Percentiles rank a stretch among this genome's conserved stretches.
These are phyloP conservation scores for Backusella morwellensis DNA, from an alignment of 192 early-diverging fungal genomes.

Conservation along the genomic window DNA sequence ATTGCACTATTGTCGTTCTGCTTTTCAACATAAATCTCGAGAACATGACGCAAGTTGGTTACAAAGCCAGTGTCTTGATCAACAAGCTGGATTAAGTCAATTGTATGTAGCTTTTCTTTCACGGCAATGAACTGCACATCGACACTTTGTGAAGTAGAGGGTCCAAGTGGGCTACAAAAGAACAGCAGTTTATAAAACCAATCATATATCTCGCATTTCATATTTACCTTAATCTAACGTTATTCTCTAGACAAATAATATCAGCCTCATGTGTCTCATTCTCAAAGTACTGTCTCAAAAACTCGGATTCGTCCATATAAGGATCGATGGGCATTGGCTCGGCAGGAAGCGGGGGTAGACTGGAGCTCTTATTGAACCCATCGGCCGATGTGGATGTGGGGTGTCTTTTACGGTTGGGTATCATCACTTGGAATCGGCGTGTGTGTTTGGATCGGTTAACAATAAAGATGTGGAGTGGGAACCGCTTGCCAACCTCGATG, in stretches of 20 bases:
- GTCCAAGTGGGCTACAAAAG: slow-evolving; percentile 43
- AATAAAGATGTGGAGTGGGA: slow-evolving; percentile 53
- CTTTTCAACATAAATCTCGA: slow-evolving; percentile 36
- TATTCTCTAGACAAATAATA: slow-evolving; percentile 58
- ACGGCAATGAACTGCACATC: slow-evolving; percentile 59
- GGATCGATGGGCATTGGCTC: slow-evolving; percentile 50
- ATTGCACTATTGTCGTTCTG: neutral
- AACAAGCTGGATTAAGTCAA: slow-evolving; percentile 55
- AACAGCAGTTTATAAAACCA: too few species aligned
- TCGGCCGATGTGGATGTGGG: slow-evolving; percentile 10
- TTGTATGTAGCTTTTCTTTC: slow-evolving; percentile 53
- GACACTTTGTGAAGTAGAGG: slow-evolving; percentile 54
- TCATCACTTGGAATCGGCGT: slow-evolving; percentile 49
- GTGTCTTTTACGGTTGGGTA: slow-evolving; percentile 54
- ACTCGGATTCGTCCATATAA: slow-evolving; percentile 57
- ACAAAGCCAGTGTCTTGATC: slow-evolving; percentile 63
- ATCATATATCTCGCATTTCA: neutral
- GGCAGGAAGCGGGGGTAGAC: slow-evolving; percentile 42
- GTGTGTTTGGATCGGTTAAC: slow-evolving; percentile 54
- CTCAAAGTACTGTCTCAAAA: slow-evolving; percentile 52
- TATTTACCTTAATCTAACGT: slow-evolving; percentile 53
- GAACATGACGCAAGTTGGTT: slow-evolving; percentile 50
- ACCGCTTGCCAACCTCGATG: slow-evolving; percentile 50
- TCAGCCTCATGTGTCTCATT: slow-evolving; percentile 59
- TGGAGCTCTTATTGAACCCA: neutral